These are phyloP conservation scores for Chaetomium olivaceum DNA, from an alignment of 2,329 filamentous ascomycete species.

Conservation along the genomic window DNA sequence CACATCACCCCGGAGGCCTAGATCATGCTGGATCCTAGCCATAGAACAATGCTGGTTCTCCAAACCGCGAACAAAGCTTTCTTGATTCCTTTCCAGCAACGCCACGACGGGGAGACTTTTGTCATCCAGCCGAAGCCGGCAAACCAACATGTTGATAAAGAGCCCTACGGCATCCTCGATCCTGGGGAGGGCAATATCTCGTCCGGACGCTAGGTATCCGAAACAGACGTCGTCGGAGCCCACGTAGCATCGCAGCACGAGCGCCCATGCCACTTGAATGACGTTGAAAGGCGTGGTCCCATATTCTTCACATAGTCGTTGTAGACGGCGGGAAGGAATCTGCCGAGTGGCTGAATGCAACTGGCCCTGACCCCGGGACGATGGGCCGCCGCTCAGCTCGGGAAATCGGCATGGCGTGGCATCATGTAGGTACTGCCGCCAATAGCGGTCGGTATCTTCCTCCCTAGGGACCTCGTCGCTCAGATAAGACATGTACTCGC, in stretches of 20 bases:
- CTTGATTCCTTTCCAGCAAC: conserved; percentile 4
- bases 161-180: conserved; percentile 1
- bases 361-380: not conserved
- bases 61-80: conserved; percentile 3
- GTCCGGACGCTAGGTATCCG: conserved; percentile 1
- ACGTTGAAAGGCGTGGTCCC: conserved; percentile 4
- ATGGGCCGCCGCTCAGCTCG: conserved; percentile 2
- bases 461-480: not conserved
- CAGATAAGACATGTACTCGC: not conserved
- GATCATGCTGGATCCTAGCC: conserved; percentile 2
- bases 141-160: conserved; percentile 2
- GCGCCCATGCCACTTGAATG: conserved; percentile 2
- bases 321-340: conserved; percentile 2
- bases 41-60: conserved; percentile 4
- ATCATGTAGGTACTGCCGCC: conserved; percentile 1
- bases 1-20: not conserved
- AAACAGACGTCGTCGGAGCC: conserved; percentile 3
- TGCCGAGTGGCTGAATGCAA: not conserved
- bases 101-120: not conserved
- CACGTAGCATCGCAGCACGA: conserved; percentile 1
- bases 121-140: not conserved
- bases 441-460: not conserved
- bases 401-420: conserved; percentile 2
- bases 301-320: not conserved
- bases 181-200: not conserved